Percentiles rank a stretch among this genome's conserved stretches.
phyloP scores from a whole-genome alignment of 345 rosid genomes.

The Gossypium sturtianum region DNA sequence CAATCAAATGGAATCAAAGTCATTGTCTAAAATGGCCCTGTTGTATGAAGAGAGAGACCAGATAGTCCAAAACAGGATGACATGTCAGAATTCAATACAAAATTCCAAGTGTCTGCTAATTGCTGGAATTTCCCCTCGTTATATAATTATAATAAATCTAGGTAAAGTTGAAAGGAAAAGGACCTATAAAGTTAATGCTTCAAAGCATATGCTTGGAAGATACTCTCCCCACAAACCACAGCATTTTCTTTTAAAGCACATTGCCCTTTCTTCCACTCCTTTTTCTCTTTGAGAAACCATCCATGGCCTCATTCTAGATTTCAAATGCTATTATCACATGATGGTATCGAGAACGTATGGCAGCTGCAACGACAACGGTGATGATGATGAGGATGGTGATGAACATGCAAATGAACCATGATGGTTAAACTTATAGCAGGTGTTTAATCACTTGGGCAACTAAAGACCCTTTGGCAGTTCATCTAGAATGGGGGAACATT shows the following conservation, averaged over 20 bases:
- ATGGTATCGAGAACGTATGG: not conserved
- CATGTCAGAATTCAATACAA: not conserved
- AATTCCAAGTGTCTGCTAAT: not conserved
- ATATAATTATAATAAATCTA: not conserved
- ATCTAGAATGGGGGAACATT: not conserved
- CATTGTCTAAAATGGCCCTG: not conserved
- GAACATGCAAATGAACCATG: not conserved
- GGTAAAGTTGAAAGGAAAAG: not conserved
- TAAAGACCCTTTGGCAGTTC: conserved; percentile 18
- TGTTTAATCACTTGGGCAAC: conserved; percentile 19
- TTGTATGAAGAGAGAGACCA: not conserved
- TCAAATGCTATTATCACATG: not conserved
- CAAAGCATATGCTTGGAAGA: conserved; percentile 34
- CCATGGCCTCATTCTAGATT: not conserved
- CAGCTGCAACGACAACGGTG: not conserved
- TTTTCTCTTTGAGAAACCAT: not conserved
- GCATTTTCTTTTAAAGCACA: not conserved
- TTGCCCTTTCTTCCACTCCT: not conserved
- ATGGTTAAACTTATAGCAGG: not conserved
- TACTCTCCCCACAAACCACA: conserved; percentile 13
- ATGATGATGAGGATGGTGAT: not conserved
- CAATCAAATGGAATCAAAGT: not conserved
- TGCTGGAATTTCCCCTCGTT: not conserved
- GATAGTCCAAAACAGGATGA: conserved; percentile 10
- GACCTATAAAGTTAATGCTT: conserved; percentile 20